Conservation (phyloP, 2,329 filamentous ascomycete genomes). For the Alternaria infectoria region DNA sequence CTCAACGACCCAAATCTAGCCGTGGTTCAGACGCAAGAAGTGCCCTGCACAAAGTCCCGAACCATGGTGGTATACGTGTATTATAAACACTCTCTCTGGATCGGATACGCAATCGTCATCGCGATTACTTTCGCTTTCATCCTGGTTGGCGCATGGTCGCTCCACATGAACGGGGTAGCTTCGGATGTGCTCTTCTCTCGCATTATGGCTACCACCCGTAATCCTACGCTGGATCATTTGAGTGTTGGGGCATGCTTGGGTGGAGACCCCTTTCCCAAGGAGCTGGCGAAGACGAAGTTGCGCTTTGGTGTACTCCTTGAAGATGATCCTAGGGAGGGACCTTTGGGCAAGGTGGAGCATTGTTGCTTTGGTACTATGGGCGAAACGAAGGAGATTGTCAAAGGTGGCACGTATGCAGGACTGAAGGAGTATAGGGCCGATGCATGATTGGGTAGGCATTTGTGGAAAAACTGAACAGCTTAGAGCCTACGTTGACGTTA, state of each 20-base stretch:
- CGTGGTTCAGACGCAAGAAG: constrained; percentile 25
- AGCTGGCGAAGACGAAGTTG: constrained; percentile 46
- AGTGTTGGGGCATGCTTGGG: constrained; percentile 50
- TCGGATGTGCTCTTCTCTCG: constrained; percentile 46
- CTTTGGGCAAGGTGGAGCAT: constrained; percentile 45
- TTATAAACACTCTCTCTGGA: constrained; percentile 39
- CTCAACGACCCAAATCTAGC: constrained; percentile 43
- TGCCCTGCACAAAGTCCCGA: constrained; percentile 37
- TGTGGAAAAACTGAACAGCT: too few species aligned
- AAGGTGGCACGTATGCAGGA: constrained; percentile 46
- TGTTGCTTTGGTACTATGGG: constrained; percentile 47
- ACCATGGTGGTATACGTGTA: constrained; percentile 41
- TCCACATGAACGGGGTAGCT: constrained; percentile 45
- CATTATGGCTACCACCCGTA: constrained; percentile 48
- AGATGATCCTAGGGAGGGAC: constrained; percentile 41
- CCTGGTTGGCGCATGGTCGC: constrained; percentile 40
- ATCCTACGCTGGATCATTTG: constrained; percentile 47
- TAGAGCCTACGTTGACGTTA: too few species aligned
- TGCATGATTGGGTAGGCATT: too few species aligned
- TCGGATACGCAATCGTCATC: constrained; percentile 46
- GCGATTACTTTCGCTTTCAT: constrained; percentile 36
- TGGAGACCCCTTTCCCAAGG: constrained; percentile 50
- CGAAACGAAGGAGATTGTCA: constrained; percentile 48
- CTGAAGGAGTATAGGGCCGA: constrained; percentile 13
- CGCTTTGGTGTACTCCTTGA: constrained; percentile 50